A percentile compares a stretch with the other conserved stretches of the same genome.
These are phyloP conservation scores for Colletotrichum sp. DNA, from an alignment of 2,329 filamentous ascomycete genomes.

Conservation along the genomic window DNA sequence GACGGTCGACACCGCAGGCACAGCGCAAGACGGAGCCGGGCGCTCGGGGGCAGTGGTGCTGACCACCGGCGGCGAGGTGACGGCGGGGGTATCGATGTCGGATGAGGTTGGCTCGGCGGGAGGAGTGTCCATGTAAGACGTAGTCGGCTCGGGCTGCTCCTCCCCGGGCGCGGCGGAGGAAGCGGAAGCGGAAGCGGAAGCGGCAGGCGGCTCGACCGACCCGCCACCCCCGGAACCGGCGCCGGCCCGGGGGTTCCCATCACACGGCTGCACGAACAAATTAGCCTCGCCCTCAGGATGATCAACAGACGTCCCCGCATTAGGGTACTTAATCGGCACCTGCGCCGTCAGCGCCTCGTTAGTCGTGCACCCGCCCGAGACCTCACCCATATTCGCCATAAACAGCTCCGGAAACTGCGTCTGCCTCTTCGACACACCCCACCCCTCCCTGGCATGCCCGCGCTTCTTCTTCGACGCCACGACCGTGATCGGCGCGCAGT, in stretches of 20 bases:
- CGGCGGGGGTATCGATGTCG: background rate
- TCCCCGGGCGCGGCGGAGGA: background rate
- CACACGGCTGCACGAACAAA: constrained; percentile 6
- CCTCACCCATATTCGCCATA: constrained; percentile 13
- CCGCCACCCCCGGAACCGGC: background rate
- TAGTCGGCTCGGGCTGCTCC: background rate
- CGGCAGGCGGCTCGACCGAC: background rate
- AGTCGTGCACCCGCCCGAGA: constrained; percentile 6
- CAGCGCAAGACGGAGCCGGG: background rate
- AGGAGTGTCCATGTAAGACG: background rate
- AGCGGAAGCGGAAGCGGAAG: background rate
- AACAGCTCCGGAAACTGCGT: constrained; percentile 9
- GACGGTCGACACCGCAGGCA: background rate
- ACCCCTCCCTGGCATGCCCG: background rate
- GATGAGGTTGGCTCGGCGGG: background rate
- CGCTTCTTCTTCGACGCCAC: background rate
- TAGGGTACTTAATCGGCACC: background rate
- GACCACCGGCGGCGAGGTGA: background rate
- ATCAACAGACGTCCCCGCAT: background rate
- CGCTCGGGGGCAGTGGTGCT: background rate
- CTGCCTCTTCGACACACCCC: background rate
- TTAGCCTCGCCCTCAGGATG: constrained; percentile 4
- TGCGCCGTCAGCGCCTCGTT: constrained; percentile 6
- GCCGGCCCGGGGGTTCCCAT: constrained; percentile 1
- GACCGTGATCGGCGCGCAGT: constrained; percentile 15